Evolutionary conservation across 164 flowering plant species (phyloP).

Genomic region (Kalanchoe fedtschenkoi): DNA sequence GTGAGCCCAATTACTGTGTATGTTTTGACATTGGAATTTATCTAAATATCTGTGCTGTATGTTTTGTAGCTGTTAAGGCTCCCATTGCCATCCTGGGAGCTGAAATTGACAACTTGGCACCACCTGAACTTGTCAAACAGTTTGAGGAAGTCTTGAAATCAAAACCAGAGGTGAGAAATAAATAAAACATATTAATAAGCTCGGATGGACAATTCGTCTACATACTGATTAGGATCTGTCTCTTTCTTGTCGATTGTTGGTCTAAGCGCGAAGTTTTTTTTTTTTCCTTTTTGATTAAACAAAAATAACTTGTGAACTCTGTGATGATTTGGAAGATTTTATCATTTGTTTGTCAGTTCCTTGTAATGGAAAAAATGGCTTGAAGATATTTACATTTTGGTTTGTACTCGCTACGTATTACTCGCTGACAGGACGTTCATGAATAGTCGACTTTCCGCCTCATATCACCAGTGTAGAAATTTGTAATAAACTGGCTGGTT

Average conservation of each 20-base stretch:
- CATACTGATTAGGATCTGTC: too few relatives aligned
- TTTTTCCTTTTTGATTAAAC: too few relatives aligned
- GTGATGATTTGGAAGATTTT: too few relatives aligned
- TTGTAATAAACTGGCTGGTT: not conserved
- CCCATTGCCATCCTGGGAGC: conserved; percentile 69
- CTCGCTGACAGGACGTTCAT: not conserved
- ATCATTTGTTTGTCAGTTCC: too few relatives aligned
- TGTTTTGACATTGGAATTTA: not conserved
- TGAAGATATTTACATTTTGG: too few relatives aligned
- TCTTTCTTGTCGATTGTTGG: not conserved
- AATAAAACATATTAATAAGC: not conserved
- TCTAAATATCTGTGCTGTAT: not conserved
- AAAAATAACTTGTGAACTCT: too few relatives aligned
- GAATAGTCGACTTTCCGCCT: not conserved
- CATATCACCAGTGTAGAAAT: not conserved
- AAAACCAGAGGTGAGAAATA: conserved; percentile 46
- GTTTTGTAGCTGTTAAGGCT: conserved; percentile 44
- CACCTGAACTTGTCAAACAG: conserved; percentile 60
- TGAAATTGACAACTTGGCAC: conserved; percentile 51
- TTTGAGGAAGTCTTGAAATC: conserved; percentile 49
- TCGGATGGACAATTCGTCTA: too few relatives aligned
- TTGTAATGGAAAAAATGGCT: too few relatives aligned
- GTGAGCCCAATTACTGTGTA: not conserved
- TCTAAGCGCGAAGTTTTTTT: not conserved
- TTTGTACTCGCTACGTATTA: not conserved